A percentile compares a stretch with the other conserved stretches of the same genome.
Evolutionary conservation across 371 early-diverging fungal genomes (phyloP).

Genomic region (Mortierella sp.): DNA sequence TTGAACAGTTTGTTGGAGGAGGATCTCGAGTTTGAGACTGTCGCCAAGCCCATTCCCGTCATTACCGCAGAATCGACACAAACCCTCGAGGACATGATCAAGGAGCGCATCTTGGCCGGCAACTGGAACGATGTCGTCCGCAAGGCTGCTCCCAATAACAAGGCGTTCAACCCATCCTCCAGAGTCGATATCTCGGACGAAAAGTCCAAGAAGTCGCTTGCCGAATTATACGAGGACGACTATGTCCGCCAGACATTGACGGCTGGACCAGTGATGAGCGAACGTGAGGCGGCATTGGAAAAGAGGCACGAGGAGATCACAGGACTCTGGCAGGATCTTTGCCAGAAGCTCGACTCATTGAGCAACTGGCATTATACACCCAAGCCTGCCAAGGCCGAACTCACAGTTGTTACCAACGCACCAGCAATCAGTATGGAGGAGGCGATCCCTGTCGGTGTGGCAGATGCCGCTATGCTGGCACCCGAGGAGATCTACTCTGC

Average conservation of each 20-base stretch:
- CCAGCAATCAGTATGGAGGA: conserved; percentile 97
- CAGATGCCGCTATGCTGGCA: conserved; percentile 86
- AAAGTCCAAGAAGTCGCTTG: conserved; percentile 87
- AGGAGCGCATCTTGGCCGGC: conserved; percentile 87
- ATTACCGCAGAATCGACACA: conserved; percentile 93
- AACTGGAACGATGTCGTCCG: conserved; percentile 93
- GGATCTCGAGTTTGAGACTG: conserved; percentile 90
- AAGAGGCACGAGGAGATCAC: conserved; percentile 88
- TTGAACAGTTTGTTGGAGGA: conserved; percentile 95
- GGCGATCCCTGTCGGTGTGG: conserved; percentile 90
- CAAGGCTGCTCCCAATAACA: conserved; percentile 79
- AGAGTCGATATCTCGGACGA: conserved; percentile 86
- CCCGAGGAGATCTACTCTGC: conserved; percentile 87
- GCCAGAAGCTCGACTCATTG: conserved; percentile 89
- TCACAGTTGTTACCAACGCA: conserved; percentile 83
- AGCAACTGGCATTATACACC: conserved; percentile 95
- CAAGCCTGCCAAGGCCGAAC: conserved; percentile 78
- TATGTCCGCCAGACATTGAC: conserved; percentile 74
- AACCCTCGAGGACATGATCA: conserved; percentile 94
- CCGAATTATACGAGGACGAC: conserved; percentile 94
- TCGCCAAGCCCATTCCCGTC: conserved; percentile 88
- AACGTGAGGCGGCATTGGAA: conserved; percentile 79
- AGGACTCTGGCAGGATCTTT: conserved; percentile 78
- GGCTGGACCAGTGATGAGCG: conserved; percentile 70
- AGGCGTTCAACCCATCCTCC: conserved; percentile 86